These are phyloP conservation scores for Fraxinus anomala DNA, from an alignment of 257 asterid species.

Conservation along the genomic window DNA sequence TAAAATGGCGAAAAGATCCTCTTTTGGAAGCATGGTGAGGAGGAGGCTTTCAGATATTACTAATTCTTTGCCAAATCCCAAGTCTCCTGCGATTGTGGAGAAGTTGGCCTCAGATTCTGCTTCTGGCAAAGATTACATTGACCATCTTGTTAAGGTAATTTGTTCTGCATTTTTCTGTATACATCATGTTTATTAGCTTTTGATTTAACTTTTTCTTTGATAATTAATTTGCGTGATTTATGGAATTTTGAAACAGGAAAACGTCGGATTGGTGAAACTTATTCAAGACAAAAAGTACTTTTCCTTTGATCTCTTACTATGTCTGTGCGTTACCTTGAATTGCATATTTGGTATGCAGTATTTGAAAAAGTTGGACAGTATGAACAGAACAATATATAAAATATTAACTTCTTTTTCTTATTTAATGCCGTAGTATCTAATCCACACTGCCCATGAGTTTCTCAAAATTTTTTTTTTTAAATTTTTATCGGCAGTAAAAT, in stretches of 20 bases:
- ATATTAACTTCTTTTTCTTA: not conserved
- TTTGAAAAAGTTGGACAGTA: not conserved
- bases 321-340: not conserved
- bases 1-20: constrained; percentile 66
- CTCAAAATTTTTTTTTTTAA: not conserved
- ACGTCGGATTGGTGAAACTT: constrained; percentile 66
- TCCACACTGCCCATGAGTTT: not conserved
- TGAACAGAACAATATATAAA: not conserved
- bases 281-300: constrained; percentile 75
- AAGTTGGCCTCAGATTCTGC: constrained; percentile 39
- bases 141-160: constrained; percentile 62
- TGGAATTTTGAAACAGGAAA: constrained; percentile 56
- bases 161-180: not conserved
- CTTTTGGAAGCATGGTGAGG: constrained; percentile 69
- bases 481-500: constrained; percentile 59
- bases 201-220: not conserved
- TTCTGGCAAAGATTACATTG: constrained; percentile 46
- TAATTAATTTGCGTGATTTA: not conserved
- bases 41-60: constrained; percentile 79
- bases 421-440: too few species aligned
- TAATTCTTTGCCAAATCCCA: constrained; percentile 66
- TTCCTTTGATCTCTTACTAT: not conserved
- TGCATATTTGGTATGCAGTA: not conserved
- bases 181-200: not conserved
- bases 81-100: constrained; percentile 46